Conservation (phyloP, 2,329 filamentous ascomycete species). For the Diplodia scrobiculata region DNA sequence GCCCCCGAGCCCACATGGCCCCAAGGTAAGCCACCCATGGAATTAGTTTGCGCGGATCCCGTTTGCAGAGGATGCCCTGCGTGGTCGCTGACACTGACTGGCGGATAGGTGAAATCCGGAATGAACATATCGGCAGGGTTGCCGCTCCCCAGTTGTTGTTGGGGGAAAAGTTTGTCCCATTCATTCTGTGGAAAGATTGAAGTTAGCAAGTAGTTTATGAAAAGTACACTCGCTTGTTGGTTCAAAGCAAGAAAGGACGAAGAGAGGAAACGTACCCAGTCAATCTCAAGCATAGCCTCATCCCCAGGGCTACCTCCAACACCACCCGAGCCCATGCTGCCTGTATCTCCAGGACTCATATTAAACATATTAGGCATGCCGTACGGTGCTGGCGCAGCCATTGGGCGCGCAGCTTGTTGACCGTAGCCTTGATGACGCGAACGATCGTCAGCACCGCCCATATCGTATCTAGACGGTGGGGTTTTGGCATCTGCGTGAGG, state of each 20-base stretch:
- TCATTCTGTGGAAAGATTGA: constrained; percentile 43
- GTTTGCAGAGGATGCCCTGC: neutral
- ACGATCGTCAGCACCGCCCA: neutral
- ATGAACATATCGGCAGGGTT: constrained; percentile 39
- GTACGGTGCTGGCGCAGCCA: neutral
- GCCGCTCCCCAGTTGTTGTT: constrained; percentile 34
- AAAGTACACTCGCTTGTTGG: neutral
- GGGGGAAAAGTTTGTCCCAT: constrained; percentile 51
- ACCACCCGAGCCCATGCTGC: constrained; percentile 24
- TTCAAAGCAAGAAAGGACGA: neutral
- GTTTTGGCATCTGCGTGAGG: neutral
- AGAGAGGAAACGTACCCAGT: constrained; percentile 16
- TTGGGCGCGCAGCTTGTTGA: neutral
- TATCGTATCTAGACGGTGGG: constrained; percentile 2
- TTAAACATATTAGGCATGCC: constrained; percentile 21
- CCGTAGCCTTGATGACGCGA: constrained; percentile 12
- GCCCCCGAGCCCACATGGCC: constrained; percentile 3
- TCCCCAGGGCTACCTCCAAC: constrained; percentile 24
- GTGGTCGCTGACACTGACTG: constrained; percentile 1
- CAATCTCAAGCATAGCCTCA: constrained; percentile 29
- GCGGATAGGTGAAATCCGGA: constrained; percentile 43
- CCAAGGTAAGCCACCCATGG: constrained; percentile 18
- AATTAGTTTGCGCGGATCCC: neutral
- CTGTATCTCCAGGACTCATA: constrained; percentile 24
- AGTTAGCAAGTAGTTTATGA: neutral